A percentile compares a stretch with the other conserved stretches of the same genome.
Conservation (phyloP, 768 basidiomycete genomes). For the Hemileccinum impolitum region DNA sequence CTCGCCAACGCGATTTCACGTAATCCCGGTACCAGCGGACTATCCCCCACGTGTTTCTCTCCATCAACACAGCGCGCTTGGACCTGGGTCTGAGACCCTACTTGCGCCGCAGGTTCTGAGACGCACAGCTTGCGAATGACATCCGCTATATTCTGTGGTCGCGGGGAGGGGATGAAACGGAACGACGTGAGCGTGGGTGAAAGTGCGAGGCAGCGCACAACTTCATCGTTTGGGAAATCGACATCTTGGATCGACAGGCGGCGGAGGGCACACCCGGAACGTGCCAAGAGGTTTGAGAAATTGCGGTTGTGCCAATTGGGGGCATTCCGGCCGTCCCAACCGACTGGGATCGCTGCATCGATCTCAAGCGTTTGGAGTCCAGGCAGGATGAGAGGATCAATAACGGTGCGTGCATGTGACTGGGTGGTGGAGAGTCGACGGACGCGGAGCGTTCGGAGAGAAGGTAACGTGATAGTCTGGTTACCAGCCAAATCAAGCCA, state of each 20-base stretch:
- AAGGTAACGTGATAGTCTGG: slow-evolving; percentile 5
- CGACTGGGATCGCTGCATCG: slow-evolving; percentile 2
- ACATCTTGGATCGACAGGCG: slow-evolving; percentile 14
- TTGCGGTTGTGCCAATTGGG: slow-evolving; percentile 9
- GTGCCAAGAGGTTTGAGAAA: slow-evolving; percentile 16
- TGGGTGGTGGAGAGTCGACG: slow-evolving; percentile 4
- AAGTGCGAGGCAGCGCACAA: slow-evolving; percentile 18
- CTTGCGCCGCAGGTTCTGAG: not conserved
- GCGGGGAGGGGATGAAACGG: slow-evolving; percentile 16
- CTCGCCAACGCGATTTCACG: slow-evolving; percentile 16
- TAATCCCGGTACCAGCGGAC: slow-evolving; percentile 6
- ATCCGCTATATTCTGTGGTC: slow-evolving; percentile 12
- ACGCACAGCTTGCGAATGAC: slow-evolving; percentile 6
- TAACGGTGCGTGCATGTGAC: not conserved
- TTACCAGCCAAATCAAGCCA: not conserved
- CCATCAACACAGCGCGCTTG: not conserved
- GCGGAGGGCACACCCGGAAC: slow-evolving; percentile 14
- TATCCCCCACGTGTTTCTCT: not conserved
- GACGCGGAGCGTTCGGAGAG: slow-evolving; percentile 15
- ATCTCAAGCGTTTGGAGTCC: slow-evolving; percentile 19
- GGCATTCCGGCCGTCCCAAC: not conserved
- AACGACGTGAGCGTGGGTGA: slow-evolving; percentile 10
- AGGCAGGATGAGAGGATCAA: slow-evolving; percentile 17
- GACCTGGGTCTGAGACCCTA: not conserved
- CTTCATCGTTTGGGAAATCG: slow-evolving; percentile 14